Evolutionary conservation across 1,284 basidiomycete genomes (phyloP).

Genomic region (Volvariella surrecta): DNA sequence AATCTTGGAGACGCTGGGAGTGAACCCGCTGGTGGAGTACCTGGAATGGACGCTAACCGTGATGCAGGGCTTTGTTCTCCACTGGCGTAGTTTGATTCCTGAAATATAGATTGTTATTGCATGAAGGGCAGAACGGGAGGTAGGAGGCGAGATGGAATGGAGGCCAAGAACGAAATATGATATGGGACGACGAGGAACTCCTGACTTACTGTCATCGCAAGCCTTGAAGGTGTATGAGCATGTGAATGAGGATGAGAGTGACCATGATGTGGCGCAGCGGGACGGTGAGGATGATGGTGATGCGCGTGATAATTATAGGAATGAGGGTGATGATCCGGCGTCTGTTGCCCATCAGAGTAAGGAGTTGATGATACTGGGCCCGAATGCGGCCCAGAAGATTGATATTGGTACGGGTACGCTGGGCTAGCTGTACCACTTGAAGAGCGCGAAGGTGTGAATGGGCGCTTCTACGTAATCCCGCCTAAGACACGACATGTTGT

Average conservation of each 20-base stretch:
- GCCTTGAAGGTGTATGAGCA: constrained; percentile 2
- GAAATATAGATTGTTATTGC: no score
- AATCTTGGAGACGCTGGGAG: background rate
- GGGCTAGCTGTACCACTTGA: constrained; percentile 28
- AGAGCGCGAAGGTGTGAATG: constrained; percentile 27
- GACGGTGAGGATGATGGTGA: background rate
- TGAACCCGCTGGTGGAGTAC: background rate
- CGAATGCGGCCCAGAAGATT: background rate
- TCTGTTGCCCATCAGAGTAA: background rate
- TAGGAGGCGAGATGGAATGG: no score
- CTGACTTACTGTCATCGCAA: constrained; percentile 6
- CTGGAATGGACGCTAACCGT: background rate
- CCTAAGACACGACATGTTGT: constrained; percentile 1
- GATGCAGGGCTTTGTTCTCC: no score
- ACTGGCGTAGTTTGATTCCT: no score
- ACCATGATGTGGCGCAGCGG: no score
- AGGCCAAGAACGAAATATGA: no score
- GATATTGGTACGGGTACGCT: background rate
- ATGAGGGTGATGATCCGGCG: background rate
- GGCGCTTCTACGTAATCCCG: constrained; percentile 30
- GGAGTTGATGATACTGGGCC: background rate
- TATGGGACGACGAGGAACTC: no score
- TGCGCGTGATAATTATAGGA: background rate
- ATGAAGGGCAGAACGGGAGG: no score
- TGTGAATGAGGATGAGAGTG: constrained; percentile 1